Base-by-base conservation (phyloP, 2,329 filamentous ascomycete species). In the Pseudogymnoascus sp. region DNA sequence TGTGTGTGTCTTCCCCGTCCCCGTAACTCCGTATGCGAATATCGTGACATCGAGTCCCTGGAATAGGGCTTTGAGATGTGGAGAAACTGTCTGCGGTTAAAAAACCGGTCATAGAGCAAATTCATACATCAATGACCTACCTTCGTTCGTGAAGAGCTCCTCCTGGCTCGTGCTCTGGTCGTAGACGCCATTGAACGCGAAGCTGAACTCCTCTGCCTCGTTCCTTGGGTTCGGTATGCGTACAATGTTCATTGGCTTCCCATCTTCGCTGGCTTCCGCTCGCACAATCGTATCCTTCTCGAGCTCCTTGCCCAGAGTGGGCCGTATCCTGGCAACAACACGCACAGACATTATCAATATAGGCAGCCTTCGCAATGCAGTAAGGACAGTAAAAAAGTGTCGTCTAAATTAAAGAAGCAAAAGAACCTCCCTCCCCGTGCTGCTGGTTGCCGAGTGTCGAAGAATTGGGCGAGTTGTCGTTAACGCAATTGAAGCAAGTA, bases 151-250 rank as follows among this genome's bases (percentile, higher is more conserved):
- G 74, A 96, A 99, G 63, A 99, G 78, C 67, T 90, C 84, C 75
- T 96, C 90, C 75, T 99, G 93, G 7, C 90, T 86, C 14, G 90
- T 88, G 37, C 83, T 76, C 70, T 88, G 85, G 72, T 91, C 91
- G 75, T 96, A 97, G 63, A 97, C 93, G 69, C 89, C 85, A 80
- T 95, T 96, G 82, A 97, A 97, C 61, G 93, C 86, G 75, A 97
- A 99, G 62, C 89, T 92, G 77, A 93, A 97, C 72, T 93, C 89
- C 76, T 97, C 93, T 21, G 84, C 80, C 67, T 91, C 90, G 72
- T 97, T 97, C 79, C 95, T 96, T 0, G 93, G 93, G 73, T 92
- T 97, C 3, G 93, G 93, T 71, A 97, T 96, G 74, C 89, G 88
- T 72, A 97, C 86, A 31, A 96, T 78, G 25, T 82, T 87, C 66